These are phyloP conservation scores for Malus orientalis DNA, from an alignment of 306 rosid species.

Conservation along the genomic window DNA sequence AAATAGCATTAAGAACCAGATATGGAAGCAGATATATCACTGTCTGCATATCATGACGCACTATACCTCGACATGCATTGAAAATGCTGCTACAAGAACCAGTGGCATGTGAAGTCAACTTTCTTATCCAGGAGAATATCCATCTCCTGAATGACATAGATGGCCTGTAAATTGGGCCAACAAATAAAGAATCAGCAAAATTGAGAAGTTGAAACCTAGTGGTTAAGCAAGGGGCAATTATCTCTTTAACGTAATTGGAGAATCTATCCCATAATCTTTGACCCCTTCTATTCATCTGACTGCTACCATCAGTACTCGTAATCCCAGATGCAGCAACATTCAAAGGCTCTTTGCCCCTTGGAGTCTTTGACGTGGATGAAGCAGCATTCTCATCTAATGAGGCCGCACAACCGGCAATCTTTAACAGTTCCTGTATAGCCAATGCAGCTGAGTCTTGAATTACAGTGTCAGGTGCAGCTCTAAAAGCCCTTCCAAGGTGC, in stretches of 20 bases:
- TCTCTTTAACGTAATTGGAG: constrained; percentile 89
- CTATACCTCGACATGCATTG: constrained; percentile 87
- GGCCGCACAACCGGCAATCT: constrained; percentile 91
- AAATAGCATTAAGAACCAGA: constrained; percentile 83
- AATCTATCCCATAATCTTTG: constrained; percentile 91
- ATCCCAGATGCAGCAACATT: constrained; percentile 27
- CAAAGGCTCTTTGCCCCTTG: constrained; percentile 24
- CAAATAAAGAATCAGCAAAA: constrained; percentile 49
- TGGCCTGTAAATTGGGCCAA: constrained; percentile 68
- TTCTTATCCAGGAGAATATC: constrained; percentile 80
- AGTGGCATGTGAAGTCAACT: constrained; percentile 72
- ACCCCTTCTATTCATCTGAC: constrained; percentile 65
- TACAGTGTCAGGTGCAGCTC: constrained; percentile 91
- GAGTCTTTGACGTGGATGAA: constrained; percentile 35
- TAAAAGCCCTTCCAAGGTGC: constrained; percentile 88
- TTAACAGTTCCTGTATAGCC: constrained; percentile 95
- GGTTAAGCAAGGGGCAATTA: constrained; percentile 93
- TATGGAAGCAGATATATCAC: constrained; percentile 85
- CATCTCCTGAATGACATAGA: constrained; percentile 88
- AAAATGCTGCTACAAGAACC: constrained; percentile 93
- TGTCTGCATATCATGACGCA: constrained; percentile 91
- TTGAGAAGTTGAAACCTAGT: constrained; percentile 86
- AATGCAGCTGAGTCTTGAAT: constrained; percentile 97
- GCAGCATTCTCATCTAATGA: constrained; percentile 75
- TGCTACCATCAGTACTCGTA: constrained; percentile 26